Base-by-base conservation (phyloP, 495 filamentous ascomycete genomes). In the Usnea hakonensis region DNA sequence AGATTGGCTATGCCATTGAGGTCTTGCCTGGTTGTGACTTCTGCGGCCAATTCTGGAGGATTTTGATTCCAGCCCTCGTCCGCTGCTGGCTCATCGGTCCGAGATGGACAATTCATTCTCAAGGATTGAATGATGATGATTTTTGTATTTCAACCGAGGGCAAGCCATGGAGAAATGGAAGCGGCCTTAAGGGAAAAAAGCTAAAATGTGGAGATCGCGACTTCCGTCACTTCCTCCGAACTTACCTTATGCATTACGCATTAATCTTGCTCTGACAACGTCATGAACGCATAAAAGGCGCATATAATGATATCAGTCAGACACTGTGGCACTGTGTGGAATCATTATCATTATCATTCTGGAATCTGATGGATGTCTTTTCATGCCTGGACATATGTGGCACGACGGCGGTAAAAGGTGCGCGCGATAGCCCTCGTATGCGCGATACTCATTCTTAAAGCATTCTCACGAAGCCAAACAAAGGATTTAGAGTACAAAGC, bases 91-190 rank as follows among this genome's bases (percentile, higher is more conserved):
- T 87, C 82, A 57, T 87, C 84, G n/a, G 75, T 84, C 60, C 83
- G 73, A 17, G 84, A 87, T 33, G 83, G 84, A 70, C 83, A 83
- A 67, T 86, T 87, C 84, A 87, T 87, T 0, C 14, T 63, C 6
- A 2, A 36, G 5, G 6, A 5, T 36, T 50, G 36, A 53, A 5
- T 23, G 21, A 55, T 60, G 40, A n/a, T 62, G 40, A 5, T 8
- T 60, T 36, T 9, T 3, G 13, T 33, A 37, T 55, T 40, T n/a
- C 9, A n/a, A 53, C 17, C 16, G 33, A 32, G 38, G 21, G 52
- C 48, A 28, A 61, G 38, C 16, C 16, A 40, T 23, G 19, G n/a
- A 26, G 19, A 33, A 28, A 53, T 55, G 33, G 38, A 19, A 55
- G 33, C 23, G 43, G 59, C 13, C 32, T 33, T 30, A 35, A 52